These are phyloP conservation scores for Candida endomychidarum DNA, from an alignment of 805 yeast genomes.

Conservation along the genomic window DNA sequence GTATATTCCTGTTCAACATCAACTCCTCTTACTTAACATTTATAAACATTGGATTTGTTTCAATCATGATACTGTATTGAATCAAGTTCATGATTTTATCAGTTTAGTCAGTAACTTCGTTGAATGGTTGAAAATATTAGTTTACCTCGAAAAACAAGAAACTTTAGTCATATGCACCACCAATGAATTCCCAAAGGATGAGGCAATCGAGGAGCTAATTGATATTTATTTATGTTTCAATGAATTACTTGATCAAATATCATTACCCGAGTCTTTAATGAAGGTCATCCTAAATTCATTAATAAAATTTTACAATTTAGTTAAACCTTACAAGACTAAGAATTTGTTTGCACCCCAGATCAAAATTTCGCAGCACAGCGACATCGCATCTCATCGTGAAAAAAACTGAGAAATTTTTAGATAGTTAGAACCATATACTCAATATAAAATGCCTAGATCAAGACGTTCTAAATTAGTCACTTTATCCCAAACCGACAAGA, in stretches of 20 bases:
- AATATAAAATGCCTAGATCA: constrained; percentile 82
- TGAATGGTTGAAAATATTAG: not conserved
- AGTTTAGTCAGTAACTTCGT: not conserved
- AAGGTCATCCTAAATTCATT: not conserved
- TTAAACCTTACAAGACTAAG: constrained; percentile 5
- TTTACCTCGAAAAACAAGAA: not conserved
- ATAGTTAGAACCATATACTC: not conserved
- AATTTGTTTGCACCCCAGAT: constrained; percentile 1
- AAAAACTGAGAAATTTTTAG: constrained; percentile 5
- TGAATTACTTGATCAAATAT: not conserved
- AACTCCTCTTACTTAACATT: not conserved
- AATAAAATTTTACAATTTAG: not conserved
- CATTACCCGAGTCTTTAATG: not conserved
- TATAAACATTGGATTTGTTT: constrained; percentile 13
- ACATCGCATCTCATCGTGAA: constrained; percentile 5
- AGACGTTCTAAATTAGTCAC: constrained; percentile 95
- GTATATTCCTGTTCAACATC: not conserved
- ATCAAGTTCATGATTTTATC: constrained; percentile 1
- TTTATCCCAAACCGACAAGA: constrained; percentile 92
- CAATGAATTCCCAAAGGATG: not conserved
- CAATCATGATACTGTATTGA: constrained; percentile 5
- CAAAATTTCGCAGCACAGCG: constrained; percentile 3
- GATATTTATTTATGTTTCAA: constrained; percentile 9
- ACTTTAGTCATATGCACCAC: not conserved
- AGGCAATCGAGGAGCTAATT: not conserved